Conservation (phyloP, 192 early-diverging fungal genomes). For the Coemansia sp. region DNA sequence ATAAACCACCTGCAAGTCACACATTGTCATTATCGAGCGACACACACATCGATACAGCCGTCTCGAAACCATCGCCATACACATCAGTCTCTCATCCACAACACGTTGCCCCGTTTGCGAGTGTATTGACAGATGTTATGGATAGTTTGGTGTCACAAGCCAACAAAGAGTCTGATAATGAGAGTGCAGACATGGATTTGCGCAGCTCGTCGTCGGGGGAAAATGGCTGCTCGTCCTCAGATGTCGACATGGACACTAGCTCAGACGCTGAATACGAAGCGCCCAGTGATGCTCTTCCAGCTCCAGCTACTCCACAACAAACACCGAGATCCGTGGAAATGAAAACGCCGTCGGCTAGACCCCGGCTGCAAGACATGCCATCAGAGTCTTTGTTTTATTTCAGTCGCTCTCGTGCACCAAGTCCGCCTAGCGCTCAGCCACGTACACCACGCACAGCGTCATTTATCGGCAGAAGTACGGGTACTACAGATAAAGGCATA, state of each 20-base stretch:
- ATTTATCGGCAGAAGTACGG: background rate
- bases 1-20: too few relatives aligned
- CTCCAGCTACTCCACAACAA: background rate
- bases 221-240: constrained; percentile 6
- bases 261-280: constrained; percentile 24
- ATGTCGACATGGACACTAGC: constrained; percentile 40
- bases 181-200: constrained; percentile 10
- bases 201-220: background rate
- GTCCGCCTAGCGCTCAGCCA: constrained; percentile 25
- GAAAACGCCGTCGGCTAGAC: too few relatives aligned
- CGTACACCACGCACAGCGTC: constrained; percentile 5
- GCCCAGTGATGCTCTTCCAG: background rate
- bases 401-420: constrained; percentile 36
- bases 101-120: too few relatives aligned
- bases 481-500: background rate
- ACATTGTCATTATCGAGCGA: too few relatives aligned
- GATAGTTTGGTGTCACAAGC: background rate
- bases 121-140: too few relatives aligned
- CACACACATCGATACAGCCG: too few relatives aligned
- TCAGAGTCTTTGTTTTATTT: constrained; percentile 10
- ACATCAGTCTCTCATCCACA: too few relatives aligned
- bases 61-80: too few relatives aligned
- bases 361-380: too few relatives aligned
- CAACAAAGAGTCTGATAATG: background rate
- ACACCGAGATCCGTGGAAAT: too few relatives aligned